Conservation (phyloP, 768 basidiomycete species). For the Termitomyces sp. region DNA sequence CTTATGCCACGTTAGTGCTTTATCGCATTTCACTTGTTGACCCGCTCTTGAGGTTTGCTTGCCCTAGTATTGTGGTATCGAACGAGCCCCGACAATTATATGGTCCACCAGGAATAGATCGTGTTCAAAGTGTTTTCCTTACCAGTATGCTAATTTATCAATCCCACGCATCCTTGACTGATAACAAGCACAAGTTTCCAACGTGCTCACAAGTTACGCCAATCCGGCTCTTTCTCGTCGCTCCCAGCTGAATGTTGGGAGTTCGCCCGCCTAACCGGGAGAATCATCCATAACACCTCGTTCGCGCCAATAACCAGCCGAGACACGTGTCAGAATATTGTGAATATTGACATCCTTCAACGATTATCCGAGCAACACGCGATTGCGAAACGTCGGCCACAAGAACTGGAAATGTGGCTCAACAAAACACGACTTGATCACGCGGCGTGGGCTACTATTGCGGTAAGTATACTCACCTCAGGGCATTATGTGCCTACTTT, state of each 20-base stretch:
- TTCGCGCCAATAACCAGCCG: slow-evolving; percentile 17
- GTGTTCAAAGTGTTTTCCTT: slow-evolving; percentile 15
- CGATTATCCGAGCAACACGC: slow-evolving; percentile 20
- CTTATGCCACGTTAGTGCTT: slow-evolving; percentile 33
- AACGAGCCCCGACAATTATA: slow-evolving; percentile 14
- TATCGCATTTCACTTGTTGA: slow-evolving; percentile 3
- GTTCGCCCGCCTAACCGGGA: slow-evolving; percentile 14
- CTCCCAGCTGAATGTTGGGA: slow-evolving; percentile 14
- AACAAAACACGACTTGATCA: slow-evolving; percentile 22
- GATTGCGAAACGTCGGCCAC: slow-evolving; percentile 14
- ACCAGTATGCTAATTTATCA: slow-evolving; percentile 9
- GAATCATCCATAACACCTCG: slow-evolving; percentile 13
- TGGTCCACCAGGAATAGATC: slow-evolving; percentile 15
- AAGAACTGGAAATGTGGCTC: slow-evolving; percentile 22
- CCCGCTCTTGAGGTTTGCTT: slow-evolving; percentile 3
- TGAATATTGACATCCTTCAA: slow-evolving; percentile 11
- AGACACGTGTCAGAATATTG: slow-evolving; percentile 13
- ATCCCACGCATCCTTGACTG: background rate
- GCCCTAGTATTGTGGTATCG: slow-evolving; percentile 13
- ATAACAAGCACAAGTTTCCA: slow-evolving; percentile 8
- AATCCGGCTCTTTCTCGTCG: background rate
- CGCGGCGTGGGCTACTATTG: slow-evolving; percentile 20
- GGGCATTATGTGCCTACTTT: background rate
- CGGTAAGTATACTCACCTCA: slow-evolving; percentile 12
- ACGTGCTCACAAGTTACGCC: slow-evolving; percentile 8